Percentiles rank a stretch among this genome's conserved stretches.
These are phyloP conservation scores for Zymoseptoria passerinii DNA, from an alignment of 2,329 filamentous ascomycete genomes.

Conservation along the genomic window DNA sequence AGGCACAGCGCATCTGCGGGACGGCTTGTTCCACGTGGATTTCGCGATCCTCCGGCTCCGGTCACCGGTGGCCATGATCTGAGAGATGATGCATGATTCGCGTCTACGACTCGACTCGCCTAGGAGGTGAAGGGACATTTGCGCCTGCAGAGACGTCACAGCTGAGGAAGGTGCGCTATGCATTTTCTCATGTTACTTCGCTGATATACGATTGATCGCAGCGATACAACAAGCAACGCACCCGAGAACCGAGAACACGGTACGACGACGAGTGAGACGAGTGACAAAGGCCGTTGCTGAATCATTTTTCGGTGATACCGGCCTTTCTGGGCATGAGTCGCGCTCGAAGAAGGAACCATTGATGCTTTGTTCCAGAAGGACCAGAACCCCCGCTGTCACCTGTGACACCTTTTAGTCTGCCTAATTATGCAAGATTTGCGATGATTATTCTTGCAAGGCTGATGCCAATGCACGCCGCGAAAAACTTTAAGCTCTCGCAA, in stretches of 20 bases:
- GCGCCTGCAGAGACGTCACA: neutral
- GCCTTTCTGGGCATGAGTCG: neutral
- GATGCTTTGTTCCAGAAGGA: neutral
- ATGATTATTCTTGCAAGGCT: neutral
- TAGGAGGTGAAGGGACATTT: neutral
- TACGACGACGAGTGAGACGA: too few relatives aligned
- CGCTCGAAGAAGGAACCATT: neutral
- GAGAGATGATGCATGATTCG: neutral
- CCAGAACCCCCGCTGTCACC: neutral
- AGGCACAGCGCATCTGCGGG: neutral
- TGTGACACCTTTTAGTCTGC: neutral
- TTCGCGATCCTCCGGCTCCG: neutral
- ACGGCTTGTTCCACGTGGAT: neutral
- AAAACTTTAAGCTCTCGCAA: neutral
- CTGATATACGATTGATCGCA: neutral
- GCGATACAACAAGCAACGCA: too few relatives aligned
- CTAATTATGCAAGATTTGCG: neutral
- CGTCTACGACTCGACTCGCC: neutral
- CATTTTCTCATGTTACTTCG: neutral
- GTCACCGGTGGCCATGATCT: neutral
- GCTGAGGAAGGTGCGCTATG: neutral
- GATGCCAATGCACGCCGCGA: neutral
- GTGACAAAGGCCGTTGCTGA: neutral
- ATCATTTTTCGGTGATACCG: neutral
- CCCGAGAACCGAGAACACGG: too few relatives aligned